A percentile compares a stretch with the other conserved stretches of the same genome.
These are phyloP conservation scores for Aspergillus heteromorphus DNA, from an alignment of 495 filamentous ascomycete genomes.

Conservation along the genomic window DNA sequence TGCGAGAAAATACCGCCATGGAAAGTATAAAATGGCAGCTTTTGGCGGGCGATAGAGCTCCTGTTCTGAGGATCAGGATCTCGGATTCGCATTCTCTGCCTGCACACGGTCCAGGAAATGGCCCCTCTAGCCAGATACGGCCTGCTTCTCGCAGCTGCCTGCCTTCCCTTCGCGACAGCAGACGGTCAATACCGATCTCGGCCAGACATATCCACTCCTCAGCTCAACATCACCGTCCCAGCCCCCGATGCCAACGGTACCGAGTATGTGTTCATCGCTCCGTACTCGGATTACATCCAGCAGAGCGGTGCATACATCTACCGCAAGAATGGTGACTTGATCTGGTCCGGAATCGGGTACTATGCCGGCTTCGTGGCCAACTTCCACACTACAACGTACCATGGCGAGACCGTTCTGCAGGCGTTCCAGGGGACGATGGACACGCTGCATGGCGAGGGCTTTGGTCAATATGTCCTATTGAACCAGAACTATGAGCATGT, in stretches of 20 bases:
- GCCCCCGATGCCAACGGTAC: conserved; percentile 32
- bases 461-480: conserved; percentile 40
- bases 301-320: conserved; percentile 46
- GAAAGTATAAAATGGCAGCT: too few relatives aligned
- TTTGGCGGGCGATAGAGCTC: too few relatives aligned
- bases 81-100: background rate
- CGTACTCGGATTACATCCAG: conserved; percentile 35
- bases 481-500: conserved; percentile 46
- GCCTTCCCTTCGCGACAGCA: conserved; percentile 15
- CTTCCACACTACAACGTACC: conserved; percentile 28
- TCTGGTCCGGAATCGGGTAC: conserved; percentile 49
- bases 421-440: conserved; percentile 45
- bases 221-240: conserved; percentile 49
- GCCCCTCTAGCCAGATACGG: background rate
- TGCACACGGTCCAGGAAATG: background rate
- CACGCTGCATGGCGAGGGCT: conserved; percentile 38
- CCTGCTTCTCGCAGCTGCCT: background rate
- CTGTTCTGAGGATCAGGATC: background rate
- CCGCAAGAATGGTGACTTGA: conserved; percentile 42
- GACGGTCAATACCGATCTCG: conserved; percentile 47
- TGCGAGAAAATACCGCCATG: too few relatives aligned
- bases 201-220: conserved; percentile 45
- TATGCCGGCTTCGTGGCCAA: conserved; percentile 41
- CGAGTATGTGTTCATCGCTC: conserved; percentile 47
- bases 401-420: conserved; percentile 41